Evolutionary conservation across 176 grass and related monocot genomes (phyloP).

Genomic region (Hyparrhenia diplandra): DNA sequence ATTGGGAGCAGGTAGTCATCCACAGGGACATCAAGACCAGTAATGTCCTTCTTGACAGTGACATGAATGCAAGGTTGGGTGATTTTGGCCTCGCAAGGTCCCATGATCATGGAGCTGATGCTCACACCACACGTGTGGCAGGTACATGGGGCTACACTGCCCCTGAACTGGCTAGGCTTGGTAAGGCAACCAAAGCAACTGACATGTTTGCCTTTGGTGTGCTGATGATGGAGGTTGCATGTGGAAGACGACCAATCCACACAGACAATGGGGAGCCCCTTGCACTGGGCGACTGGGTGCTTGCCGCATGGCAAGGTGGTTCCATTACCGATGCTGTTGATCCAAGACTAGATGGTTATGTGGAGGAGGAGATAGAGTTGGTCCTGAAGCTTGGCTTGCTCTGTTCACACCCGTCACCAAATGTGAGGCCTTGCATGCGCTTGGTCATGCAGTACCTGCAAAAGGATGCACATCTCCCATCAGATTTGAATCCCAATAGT

Average conservation of each 20-base stretch:
- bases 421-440: not conserved
- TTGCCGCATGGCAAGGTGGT: not conserved
- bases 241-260: not conserved
- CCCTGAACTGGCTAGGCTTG: no score
- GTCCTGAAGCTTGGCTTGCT: slow-evolving; percentile 15
- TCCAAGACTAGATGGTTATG: no score
- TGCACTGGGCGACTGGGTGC: not conserved
- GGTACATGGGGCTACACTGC: no score
- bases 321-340: no score
- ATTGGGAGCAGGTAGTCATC: no score
- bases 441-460: not conserved
- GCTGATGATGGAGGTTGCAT: not conserved
- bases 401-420: slow-evolving; percentile 1
- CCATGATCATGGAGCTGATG: no score
- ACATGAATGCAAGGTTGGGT: no score
- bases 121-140: no score
- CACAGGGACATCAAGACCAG: no score
- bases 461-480: not conserved
- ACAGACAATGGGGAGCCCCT: not conserved
- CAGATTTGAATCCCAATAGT: not conserved
- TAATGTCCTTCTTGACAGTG: no score
- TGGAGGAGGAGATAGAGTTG: no score
- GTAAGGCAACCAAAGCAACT: not conserved
- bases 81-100: no score
- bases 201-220: not conserved